Conservation (phyloP, 805 yeast species). For the Brettanomyces anomalus region DNA sequence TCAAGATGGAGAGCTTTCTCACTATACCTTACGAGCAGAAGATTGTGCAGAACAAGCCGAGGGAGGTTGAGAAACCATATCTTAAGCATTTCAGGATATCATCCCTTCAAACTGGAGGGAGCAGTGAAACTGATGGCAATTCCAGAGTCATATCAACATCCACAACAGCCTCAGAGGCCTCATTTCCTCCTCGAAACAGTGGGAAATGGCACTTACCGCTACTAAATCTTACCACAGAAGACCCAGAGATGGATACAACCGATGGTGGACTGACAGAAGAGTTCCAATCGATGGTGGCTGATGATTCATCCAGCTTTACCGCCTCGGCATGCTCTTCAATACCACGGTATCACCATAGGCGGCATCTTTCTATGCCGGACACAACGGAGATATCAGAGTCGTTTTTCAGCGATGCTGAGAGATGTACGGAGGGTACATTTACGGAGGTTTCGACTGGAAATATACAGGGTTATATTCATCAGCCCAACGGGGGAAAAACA, state of each 20-base stretch:
- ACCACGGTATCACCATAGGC: not conserved
- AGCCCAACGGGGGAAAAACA: not conserved
- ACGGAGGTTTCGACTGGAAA: too few relatives aligned
- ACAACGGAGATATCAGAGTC: not conserved
- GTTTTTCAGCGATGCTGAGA: not conserved
- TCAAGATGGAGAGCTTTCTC: constrained; percentile 24
- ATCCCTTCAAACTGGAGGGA: not conserved
- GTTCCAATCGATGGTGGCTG: too few relatives aligned
- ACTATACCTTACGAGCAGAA: constrained; percentile 3
- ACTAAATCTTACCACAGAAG: not conserved
- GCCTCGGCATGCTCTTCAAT: too few relatives aligned
- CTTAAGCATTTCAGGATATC: not conserved
- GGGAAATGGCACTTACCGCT: not conserved
- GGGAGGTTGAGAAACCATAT: not conserved
- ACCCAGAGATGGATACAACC: not conserved
- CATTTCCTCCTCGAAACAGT: constrained; percentile 18
- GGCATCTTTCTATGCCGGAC: not conserved
- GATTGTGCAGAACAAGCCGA: not conserved
- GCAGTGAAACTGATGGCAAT: too few relatives aligned
- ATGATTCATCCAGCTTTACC: too few relatives aligned
- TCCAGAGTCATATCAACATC: not conserved
- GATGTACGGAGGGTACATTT: too few relatives aligned
- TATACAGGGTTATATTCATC: not conserved
- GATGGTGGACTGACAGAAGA: not conserved
- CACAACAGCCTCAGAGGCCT: constrained; percentile 12